phyloP scores from a whole-genome alignment of 169 alveolate genomes.

The Theileria parva region DNA sequence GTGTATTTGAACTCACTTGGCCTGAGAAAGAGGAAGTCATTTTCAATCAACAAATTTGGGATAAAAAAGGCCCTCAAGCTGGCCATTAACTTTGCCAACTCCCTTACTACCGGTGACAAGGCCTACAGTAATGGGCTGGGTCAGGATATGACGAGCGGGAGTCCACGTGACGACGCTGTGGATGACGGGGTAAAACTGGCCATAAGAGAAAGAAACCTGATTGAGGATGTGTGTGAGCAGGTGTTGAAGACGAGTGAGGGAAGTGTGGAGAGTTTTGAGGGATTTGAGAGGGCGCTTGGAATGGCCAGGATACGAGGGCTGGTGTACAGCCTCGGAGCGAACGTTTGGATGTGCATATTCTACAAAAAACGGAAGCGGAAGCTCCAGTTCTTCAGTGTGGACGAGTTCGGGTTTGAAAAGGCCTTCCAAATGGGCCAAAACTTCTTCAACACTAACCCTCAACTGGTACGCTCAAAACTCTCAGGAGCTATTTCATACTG shows the following conservation, averaged over 20 bases:
- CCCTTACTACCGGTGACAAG: neutral
- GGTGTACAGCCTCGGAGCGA: constrained; percentile 58
- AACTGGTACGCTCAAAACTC: constrained; percentile 48
- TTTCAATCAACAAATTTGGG: constrained; percentile 68
- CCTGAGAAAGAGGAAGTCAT: constrained; percentile 61
- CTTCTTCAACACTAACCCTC: constrained; percentile 27
- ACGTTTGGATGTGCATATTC: constrained; percentile 52
- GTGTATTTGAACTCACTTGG: constrained; percentile 70
- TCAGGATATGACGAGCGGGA: neutral
- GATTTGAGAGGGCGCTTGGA: constrained; percentile 34
- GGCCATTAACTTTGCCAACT: constrained; percentile 48
- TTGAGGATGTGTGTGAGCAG: constrained; percentile 48
- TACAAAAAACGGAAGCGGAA: constrained; percentile 37
- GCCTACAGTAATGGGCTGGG: neutral
- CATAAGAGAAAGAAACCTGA: constrained; percentile 43
- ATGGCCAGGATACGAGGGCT: constrained; percentile 50
- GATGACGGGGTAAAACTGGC: constrained; percentile 34
- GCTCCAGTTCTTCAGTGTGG: constrained; percentile 33
- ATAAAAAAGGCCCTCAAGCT: constrained; percentile 62
- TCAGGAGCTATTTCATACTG: constrained; percentile 63
- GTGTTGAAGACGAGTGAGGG: constrained; percentile 34
- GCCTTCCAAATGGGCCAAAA: constrained; percentile 48
- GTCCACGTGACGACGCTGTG: neutral
- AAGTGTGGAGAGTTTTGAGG: constrained; percentile 27
- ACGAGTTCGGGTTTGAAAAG: constrained; percentile 37